Conservation (phyloP, 192 early-diverging fungal species). For the Linderina pennispora region DNA sequence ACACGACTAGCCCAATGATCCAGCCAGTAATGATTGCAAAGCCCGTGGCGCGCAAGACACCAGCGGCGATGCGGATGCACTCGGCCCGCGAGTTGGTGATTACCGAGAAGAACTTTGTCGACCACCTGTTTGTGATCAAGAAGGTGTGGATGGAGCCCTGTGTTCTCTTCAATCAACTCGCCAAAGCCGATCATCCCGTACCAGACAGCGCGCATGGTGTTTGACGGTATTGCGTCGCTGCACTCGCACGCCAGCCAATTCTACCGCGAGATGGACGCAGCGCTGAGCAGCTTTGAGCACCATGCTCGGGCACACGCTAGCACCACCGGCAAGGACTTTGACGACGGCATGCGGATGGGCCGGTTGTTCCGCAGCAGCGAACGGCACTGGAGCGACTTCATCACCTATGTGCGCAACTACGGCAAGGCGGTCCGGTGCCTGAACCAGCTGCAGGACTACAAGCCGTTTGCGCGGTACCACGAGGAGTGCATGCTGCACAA, state of each 20-base stretch:
- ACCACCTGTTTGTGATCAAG: slow-evolving; percentile 47
- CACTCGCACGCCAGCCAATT: slow-evolving; percentile 44
- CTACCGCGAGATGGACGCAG: slow-evolving; percentile 45
- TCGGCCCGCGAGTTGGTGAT: slow-evolving; percentile 42
- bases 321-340: slow-evolving; percentile 3
- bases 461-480: slow-evolving; percentile 39
- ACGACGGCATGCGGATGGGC: slow-evolving; percentile 42
- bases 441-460: slow-evolving; percentile 44
- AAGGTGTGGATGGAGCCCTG: slow-evolving; percentile 37
- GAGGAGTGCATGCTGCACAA: slow-evolving; percentile 43
- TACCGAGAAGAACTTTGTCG: slow-evolving; percentile 48
- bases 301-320: too few species aligned
- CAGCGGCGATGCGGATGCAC: slow-evolving; percentile 41
- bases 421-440: slow-evolving; percentile 39
- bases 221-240: slow-evolving; percentile 34
- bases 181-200: slow-evolving; percentile 47
- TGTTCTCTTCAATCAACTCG: slow-evolving; percentile 44
- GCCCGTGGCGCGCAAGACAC: slow-evolving; percentile 9
- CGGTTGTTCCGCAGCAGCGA: slow-evolving; percentile 35
- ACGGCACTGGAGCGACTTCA: slow-evolving; percentile 42
- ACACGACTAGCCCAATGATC: too few species aligned
- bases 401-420: slow-evolving; percentile 44
- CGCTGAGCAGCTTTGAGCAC: slow-evolving; percentile 37
- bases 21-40: too few species aligned
- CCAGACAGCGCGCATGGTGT: slow-evolving; percentile 38